Evolutionary conservation across 148 eudicot genomes (phyloP), one percentile per base, ranked within the genome.

Genomic region (Pouteria glomerata): DNA sequence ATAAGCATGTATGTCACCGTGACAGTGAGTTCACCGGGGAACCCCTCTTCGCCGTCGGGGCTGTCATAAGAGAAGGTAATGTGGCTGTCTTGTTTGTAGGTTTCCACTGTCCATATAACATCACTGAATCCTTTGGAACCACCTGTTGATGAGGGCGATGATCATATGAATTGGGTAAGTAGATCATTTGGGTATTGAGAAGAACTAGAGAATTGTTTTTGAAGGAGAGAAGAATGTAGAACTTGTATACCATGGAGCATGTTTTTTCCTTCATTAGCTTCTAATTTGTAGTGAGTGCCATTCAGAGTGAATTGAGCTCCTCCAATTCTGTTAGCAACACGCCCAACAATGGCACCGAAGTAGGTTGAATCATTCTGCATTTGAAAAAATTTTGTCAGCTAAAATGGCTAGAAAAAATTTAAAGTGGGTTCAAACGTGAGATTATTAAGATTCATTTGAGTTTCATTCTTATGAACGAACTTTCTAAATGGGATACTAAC

Each of bases 251-350:
- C 97, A 70, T 92, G 96, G 50, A 92, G 96, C 15, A 72, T 81
- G 84, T 89, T 92, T 3, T 82, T 79, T 41, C 85, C 85, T 13
- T 92, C 92, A 70, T 92, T 92, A 18, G 90, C 70, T 8, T 57
- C 35, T 52, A 92, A 51, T 33, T 80, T 79, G 78, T 89, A 89
- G n/a, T 68, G 57, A 29, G 26, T 58, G 1, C 90, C 89, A 52
- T 92, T 72, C 15, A 86, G 70, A 14, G 79, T 71, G 70, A 87
- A 92, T 27, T 81, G 65, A 10, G 92, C 97, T 16, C 83, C 83
- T 21, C 75, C 80, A 14, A 92, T 87, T 72, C 97, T 69, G 73
- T 92, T 92, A 3, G 95, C 97, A 21, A 89, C 97, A 1, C 97
- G 88, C 3, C 97, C 97, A 52, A 89, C 86, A 18, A 80, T 66